phyloP scores from a whole-genome alignment of 495 filamentous ascomycete species.

The Thermothielavioides terrestris region DNA sequence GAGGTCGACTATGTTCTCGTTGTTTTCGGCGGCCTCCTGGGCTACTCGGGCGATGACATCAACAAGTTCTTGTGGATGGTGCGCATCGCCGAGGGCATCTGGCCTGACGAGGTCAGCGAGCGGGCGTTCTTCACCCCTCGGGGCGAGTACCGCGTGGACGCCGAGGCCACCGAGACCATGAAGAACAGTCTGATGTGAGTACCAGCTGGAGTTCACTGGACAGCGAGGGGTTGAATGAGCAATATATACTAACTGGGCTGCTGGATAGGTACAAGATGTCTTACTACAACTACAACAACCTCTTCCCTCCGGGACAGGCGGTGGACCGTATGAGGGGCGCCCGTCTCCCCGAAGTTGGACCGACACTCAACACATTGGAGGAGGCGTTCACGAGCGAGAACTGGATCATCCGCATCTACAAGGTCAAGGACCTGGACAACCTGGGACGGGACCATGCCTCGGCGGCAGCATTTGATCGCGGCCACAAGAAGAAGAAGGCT shows the following conservation, averaged over 20 bases:
- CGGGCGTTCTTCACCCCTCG: conserved; percentile 90
- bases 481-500: conserved; percentile 87
- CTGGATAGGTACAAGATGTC: conserved; percentile 97
- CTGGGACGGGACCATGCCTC: conserved; percentile 80
- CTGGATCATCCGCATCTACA: conserved; percentile 99
- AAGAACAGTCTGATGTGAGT: conserved; percentile 96
- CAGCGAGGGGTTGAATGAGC: no score
- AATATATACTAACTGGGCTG: conserved; percentile 36
- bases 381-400: conserved; percentile 99
- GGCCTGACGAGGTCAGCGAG: conserved; percentile 98
- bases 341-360: conserved; percentile 74
- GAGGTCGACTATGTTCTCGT: conserved; percentile 98
- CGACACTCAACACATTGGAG: conserved; percentile 79
- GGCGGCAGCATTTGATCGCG: conserved; percentile 81
- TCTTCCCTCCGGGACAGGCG: conserved; percentile 90
- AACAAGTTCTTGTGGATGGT: conserved; percentile 99
- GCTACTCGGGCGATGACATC: conserved; percentile 99
- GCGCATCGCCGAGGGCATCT: conserved; percentile 96
- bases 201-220: no score
- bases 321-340: conserved; percentile 80
- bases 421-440: conserved; percentile 98
- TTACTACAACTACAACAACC: conserved; percentile 90
- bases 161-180: conserved; percentile 93
- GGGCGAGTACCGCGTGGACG: conserved; percentile 94
- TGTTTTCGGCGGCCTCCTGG: conserved; percentile 91